Base-by-base conservation (phyloP, 345 rosid genomes). In the Ceriops tagal region DNA sequence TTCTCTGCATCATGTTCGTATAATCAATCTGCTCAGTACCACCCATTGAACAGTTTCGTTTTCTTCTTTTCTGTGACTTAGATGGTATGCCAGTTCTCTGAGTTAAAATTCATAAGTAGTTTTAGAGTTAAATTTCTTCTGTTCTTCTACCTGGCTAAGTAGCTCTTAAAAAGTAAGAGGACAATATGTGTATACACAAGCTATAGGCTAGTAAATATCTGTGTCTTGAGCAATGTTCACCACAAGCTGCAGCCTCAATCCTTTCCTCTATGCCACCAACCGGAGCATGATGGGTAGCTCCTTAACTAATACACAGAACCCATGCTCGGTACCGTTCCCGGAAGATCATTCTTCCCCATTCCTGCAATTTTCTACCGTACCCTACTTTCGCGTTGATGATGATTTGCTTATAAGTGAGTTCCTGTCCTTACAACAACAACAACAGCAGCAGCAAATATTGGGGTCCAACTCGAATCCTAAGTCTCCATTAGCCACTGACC, bases 291-390 rank as follows among this genome's bases (percentile, higher is more conserved):
- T 55, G 7, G 73, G 22, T 27, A 68, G 35, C 64, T 34, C 68
- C 22, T 64, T 46, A 43, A 18, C 68, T 6, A 69, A 47, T 8
- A 31, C 55, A 13, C 39, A 73, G 70, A 68, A 68, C 79, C 74
- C 75, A 32, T 70, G 37, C 61, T 55, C 62, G 6, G 5, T 46
- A 10, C 68, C 21, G 26, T 51, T 58, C 30, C 55, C 59, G 18
- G 69, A 71, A 22, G 8, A 37, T 31, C 58, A 56, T 8, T 67
- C 77, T 58, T 69, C 77, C 43, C 73, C 76, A 6, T 77, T 77
- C 59, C 28, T 65, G 31, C 39, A 68, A 51, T 83, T 81, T 43
- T 65, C 72, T 53, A 65, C 77, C 37, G 28, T 65, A n/a, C 68
- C 65, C 15, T 73, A 75, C 66, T 27, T 69, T 62, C 70, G 58